Evolutionary conservation across 1,139 yeast species (phyloP).

Genomic region (Candida freyschussii): DNA sequence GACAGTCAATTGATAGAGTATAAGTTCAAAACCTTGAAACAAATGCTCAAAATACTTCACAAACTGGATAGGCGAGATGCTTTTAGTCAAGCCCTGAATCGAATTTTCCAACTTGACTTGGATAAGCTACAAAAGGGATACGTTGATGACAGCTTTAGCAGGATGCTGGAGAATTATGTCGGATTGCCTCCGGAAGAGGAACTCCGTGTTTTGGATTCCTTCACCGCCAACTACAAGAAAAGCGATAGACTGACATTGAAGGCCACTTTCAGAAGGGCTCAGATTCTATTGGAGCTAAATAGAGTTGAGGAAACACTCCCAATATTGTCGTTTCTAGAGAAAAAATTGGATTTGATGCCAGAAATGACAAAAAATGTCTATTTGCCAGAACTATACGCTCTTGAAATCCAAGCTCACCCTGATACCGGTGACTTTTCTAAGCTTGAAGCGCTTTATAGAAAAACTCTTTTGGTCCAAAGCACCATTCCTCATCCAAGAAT

Average conservation of each 20-base stretch:
- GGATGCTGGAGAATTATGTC: conserved; percentile 45
- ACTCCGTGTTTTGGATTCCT: conserved; percentile 14
- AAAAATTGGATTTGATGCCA: conserved; percentile 34
- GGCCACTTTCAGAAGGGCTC: conserved; percentile 48
- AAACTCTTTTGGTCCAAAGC: conserved; percentile 45
- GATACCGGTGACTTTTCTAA: conserved; percentile 34
- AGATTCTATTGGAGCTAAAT: conserved; percentile 39
- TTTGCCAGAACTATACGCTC: conserved; percentile 59
- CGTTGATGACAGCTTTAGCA: conserved; percentile 57
- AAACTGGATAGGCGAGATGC: conserved; percentile 32
- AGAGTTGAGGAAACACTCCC: conserved; percentile 35
- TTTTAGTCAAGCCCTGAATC: conserved; percentile 31
- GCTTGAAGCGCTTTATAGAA: conserved; percentile 44
- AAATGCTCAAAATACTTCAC: conserved; percentile 53
- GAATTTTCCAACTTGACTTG: conserved; percentile 31
- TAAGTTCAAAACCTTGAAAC: conserved; percentile 60
- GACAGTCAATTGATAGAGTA: conserved; percentile 13
- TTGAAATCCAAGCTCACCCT: conserved; percentile 53
- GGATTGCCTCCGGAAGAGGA: conserved; percentile 24
- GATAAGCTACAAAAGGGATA: conserved; percentile 38
- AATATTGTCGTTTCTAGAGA: conserved; percentile 40
- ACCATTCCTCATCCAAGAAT: conserved; percentile 75
- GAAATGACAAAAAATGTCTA: conserved; percentile 44
- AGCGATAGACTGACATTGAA: conserved; percentile 56
- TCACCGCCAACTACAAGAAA: conserved; percentile 24